Conservation (phyloP, 2,329 filamentous ascomycete genomes). For the Fusarium musae region DNA sequence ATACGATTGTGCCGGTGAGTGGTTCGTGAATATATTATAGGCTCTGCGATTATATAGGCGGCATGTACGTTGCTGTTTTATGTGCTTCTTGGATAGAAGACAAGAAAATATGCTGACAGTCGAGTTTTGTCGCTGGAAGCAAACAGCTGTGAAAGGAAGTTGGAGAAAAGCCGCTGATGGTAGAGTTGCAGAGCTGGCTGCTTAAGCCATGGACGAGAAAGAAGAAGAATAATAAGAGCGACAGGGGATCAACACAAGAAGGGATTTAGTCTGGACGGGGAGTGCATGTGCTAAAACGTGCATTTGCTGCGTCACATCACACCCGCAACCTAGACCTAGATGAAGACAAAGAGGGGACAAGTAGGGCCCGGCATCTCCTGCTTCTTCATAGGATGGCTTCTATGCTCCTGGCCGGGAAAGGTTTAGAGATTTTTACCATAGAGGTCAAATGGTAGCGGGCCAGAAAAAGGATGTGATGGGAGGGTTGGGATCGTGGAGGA, state of each 20-base stretch:
- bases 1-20: slow-evolving; percentile 5
- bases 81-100: slow-evolving; percentile 2
- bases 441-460: slow-evolving; percentile 29
- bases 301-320: slow-evolving; percentile 38
- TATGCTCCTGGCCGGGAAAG: slow-evolving; percentile 24
- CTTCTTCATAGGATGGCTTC: slow-evolving; percentile 24
- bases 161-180: not conserved
- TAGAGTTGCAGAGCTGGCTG: slow-evolving; percentile 20
- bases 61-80: not conserved
- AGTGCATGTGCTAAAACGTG: slow-evolving; percentile 37
- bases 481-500: slow-evolving; percentile 28
- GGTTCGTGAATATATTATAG: slow-evolving; percentile 14
- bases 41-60: slow-evolving; percentile 14
- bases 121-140: not conserved
- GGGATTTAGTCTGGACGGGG: slow-evolving; percentile 17
- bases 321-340: slow-evolving; percentile 23
- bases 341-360: slow-evolving; percentile 31
- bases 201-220: slow-evolving; percentile 18
- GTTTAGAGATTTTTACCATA: slow-evolving; percentile 20
- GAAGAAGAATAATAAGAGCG: slow-evolving; percentile 29
- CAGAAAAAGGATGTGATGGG: slow-evolving; percentile 35
- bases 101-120: slow-evolving; percentile 1
- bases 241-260: slow-evolving; percentile 32
- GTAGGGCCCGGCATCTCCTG: slow-evolving; percentile 12
- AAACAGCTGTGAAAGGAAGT: not conserved